Evolutionary conservation across 2,329 filamentous ascomycete genomes (phyloP).

Genomic region (Achaetomium macrosporum): DNA sequence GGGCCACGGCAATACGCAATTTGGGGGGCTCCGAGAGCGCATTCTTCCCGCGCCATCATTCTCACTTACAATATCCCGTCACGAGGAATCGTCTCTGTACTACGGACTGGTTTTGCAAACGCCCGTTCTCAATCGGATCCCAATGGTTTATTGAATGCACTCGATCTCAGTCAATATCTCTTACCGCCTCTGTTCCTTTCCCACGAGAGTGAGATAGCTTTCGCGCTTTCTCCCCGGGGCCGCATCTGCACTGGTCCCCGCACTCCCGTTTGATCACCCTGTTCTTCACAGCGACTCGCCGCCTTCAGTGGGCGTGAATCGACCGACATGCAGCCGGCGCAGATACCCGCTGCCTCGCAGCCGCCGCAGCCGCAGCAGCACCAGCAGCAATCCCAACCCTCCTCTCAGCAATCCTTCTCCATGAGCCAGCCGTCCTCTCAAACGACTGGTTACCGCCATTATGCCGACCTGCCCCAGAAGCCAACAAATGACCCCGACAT

Average conservation of each 20-base stretch:
- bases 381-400: conserved; percentile 36
- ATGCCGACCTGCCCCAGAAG: conserved; percentile 34
- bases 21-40: background rate
- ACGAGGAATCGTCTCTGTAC: too few relatives aligned
- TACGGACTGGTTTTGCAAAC: too few relatives aligned
- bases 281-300: background rate
- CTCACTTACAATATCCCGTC: too few relatives aligned
- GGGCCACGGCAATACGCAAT: conserved; percentile 20
- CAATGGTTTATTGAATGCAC: too few relatives aligned
- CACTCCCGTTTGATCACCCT: background rate
- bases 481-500: conserved; percentile 39
- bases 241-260: background rate
- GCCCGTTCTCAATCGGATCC: too few relatives aligned
- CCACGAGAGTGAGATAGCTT: too few relatives aligned
- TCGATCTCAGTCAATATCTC: too few relatives aligned
- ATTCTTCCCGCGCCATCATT: background rate
- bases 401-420: conserved; percentile 51
- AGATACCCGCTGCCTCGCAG: conserved; percentile 25
- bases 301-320: background rate
- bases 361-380: conserved; percentile 24
- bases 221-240: too few relatives aligned
- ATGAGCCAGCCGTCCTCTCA: conserved; percentile 50
- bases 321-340: conserved; percentile 23
- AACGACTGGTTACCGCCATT: conserved; percentile 39
- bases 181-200: background rate